phyloP scores from a whole-genome alignment of 495 filamentous ascomycete genomes.

The Annulohypoxylon bovei region DNA sequence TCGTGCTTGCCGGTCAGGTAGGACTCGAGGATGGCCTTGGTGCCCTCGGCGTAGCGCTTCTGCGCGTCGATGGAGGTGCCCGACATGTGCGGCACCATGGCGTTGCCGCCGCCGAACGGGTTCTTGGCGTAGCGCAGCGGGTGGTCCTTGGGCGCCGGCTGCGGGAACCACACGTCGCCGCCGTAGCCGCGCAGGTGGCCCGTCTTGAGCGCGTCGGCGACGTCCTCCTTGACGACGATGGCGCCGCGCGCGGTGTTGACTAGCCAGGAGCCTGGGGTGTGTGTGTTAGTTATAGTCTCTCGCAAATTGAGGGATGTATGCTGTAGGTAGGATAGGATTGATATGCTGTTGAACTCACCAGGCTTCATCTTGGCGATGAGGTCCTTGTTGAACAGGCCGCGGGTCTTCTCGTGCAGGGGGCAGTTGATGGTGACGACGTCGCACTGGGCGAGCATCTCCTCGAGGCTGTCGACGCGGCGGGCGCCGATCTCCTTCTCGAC shows the following conservation, averaged over 20 bases:
- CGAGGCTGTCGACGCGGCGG: slow-evolving; percentile 84
- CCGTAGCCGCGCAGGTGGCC: slow-evolving; percentile 98
- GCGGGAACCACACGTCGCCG: slow-evolving; percentile 84
- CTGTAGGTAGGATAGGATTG: not conserved
- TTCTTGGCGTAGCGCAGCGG: slow-evolving; percentile 90
- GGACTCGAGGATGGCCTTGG: slow-evolving; percentile 87
- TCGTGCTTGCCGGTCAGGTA: slow-evolving; percentile 89
- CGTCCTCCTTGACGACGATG: slow-evolving; percentile 99
- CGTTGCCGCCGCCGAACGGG: slow-evolving; percentile 96
- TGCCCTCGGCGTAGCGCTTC: slow-evolving; percentile 90
- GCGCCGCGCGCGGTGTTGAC: slow-evolving; percentile 98
- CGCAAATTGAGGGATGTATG: not conserved
- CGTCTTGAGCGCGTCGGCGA: slow-evolving; percentile 89
- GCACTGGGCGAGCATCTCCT: slow-evolving; percentile 95
- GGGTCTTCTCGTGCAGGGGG: slow-evolving; percentile 97
- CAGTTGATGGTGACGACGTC: slow-evolving; percentile 99
- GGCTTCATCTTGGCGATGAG: slow-evolving; percentile 99
- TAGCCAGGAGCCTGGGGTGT: slow-evolving; percentile 80
- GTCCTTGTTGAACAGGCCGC: slow-evolving; percentile 98
- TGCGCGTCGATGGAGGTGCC: slow-evolving; percentile 98
- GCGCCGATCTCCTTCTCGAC: slow-evolving; percentile 96
- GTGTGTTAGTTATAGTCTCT: slow-evolving; percentile 14
- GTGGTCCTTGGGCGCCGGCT: slow-evolving; percentile 96
- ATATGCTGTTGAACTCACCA: slow-evolving; percentile 61
- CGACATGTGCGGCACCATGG: slow-evolving; percentile 98